Evolutionary conservation across 768 basidiomycete species (phyloP).

Genomic region (Chalciporus pseudorubinellus): DNA sequence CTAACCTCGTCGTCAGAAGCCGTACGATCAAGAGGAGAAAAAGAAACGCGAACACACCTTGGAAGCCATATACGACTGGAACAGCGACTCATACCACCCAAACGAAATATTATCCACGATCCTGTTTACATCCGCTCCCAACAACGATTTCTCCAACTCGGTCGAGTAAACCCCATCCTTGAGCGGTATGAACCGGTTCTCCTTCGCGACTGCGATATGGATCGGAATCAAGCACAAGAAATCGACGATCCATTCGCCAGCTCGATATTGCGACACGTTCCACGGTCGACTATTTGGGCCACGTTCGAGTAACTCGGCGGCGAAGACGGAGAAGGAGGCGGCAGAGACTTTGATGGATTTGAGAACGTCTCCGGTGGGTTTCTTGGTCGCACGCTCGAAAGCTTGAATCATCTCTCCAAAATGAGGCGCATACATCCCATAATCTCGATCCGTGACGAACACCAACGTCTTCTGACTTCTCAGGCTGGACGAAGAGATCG

Average conservation of each 20-base stretch:
- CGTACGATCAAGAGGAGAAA: background rate
- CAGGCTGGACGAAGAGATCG: conserved; percentile 30
- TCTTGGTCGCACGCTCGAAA: conserved; percentile 48
- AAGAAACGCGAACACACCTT: conserved; percentile 39
- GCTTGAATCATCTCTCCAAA: conserved; percentile 40
- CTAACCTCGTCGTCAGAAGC: background rate
- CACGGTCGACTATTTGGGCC: conserved; percentile 5
- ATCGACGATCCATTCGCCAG: conserved; percentile 61
- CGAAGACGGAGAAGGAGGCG: conserved; percentile 17
- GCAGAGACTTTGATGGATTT: conserved; percentile 31
- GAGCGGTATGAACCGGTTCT: conserved; percentile 60
- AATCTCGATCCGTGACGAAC: conserved; percentile 39
- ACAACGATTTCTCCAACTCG: conserved; percentile 47
- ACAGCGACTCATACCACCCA: conserved; percentile 65
- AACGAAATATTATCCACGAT: conserved; percentile 56
- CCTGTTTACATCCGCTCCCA: conserved; percentile 56
- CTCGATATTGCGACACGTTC: conserved; percentile 35
- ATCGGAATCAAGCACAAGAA: conserved; percentile 63
- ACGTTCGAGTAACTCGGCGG: conserved; percentile 2
- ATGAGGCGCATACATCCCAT: conserved; percentile 34
- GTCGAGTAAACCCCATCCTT: conserved; percentile 56
- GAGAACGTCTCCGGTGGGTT: conserved; percentile 45
- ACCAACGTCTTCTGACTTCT: conserved; percentile 33
- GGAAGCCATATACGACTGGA: conserved; percentile 58
- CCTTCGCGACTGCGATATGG: conserved; percentile 56